A percentile compares a stretch with the other conserved stretches of the same genome.
phyloP scores from a whole-genome alignment of 306 rosid species.

The Cucumis melo region DNA sequence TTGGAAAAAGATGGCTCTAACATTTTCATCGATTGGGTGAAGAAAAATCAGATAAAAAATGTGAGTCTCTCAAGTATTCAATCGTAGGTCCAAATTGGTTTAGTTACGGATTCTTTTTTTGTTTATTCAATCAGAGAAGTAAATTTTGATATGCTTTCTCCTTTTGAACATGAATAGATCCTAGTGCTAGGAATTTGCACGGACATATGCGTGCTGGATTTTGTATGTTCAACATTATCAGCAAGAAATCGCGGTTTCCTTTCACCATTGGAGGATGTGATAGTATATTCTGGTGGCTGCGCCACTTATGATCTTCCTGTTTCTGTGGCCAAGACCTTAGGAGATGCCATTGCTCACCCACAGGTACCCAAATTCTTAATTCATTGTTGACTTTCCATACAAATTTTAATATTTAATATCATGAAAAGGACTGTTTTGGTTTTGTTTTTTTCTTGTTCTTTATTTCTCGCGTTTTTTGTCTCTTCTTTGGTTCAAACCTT shows the following conservation, averaged over 20 bases:
- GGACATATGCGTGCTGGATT: constrained; percentile 82
- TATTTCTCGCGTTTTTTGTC: neutral
- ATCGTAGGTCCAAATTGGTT: constrained; percentile 17
- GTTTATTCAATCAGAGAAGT: neutral
- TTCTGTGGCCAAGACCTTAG: constrained; percentile 41
- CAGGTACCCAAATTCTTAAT: constrained; percentile 35
- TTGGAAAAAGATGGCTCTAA: constrained; percentile 64
- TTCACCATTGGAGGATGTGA: constrained; percentile 67
- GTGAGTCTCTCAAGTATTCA: constrained; percentile 23
- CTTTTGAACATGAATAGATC: constrained; percentile 25
- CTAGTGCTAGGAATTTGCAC: constrained; percentile 83
- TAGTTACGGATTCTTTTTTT: neutral
- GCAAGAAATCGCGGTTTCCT: constrained; percentile 60
- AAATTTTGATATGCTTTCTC: neutral
- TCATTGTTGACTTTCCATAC: neutral
- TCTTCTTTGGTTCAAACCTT: neutral
- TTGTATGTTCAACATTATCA: constrained; percentile 52
- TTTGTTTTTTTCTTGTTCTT: neutral
- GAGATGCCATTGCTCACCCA: constrained; percentile 63
- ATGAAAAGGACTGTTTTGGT: neutral
- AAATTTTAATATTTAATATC: neutral
- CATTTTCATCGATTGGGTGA: constrained; percentile 72
- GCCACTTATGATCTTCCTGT: constrained; percentile 66
- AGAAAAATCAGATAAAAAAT: constrained; percentile 53
- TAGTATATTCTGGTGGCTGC: constrained; percentile 70